Evolutionary conservation across 768 basidiomycete species (phyloP), one percentile per base, ranked within the genome.

Genomic region (Phylloporus scabripes): DNA sequence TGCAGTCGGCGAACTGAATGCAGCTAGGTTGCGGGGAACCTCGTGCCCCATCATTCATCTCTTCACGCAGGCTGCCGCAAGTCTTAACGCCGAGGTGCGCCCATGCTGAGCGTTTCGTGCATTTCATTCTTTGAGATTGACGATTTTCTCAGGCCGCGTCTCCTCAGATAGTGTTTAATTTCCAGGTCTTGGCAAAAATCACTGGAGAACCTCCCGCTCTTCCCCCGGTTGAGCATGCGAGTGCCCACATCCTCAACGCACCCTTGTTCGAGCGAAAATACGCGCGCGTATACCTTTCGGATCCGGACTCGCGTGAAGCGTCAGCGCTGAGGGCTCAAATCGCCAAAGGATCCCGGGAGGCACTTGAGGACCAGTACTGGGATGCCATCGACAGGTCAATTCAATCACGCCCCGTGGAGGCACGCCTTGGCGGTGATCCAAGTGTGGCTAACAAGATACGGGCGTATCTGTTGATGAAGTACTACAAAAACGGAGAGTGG

Each of bases 351-450:
- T 84, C 87, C 0, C 72, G 85, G 31, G 80, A 83, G 51, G 90
- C 88, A 11, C 72, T 97, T 14, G 93, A 97, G 65, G 85, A 88
- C 61, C 92, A 95, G 68, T 91, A 90, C 51, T 87, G 83, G 79
- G 82, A 87, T 48, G 75, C 90, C 18, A 60, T 99, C 45, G 91
- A 94, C 50, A 79, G 84, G 37, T 87, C 87, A 0, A 76, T 99
- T 14, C 85, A 89, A 47, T 77, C 87, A 2, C 73, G 89, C 10
- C 90, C 92, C 0, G 76, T 80, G 46, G 89, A 96, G 56, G 95
- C 95, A 1, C 74, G 78, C 34, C 74, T 99, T 5, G 95, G 95
- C 14, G 95, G 95, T 21, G 87, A 93, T 49, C 95, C 95, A 0
- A 90, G 88, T 50, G 74, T 93, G 11, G 74, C 82, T 26, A 96